Evolutionary conservation across 2,329 filamentous ascomycete genomes (phyloP).

Genomic region (Fusarium redolens): DNA sequence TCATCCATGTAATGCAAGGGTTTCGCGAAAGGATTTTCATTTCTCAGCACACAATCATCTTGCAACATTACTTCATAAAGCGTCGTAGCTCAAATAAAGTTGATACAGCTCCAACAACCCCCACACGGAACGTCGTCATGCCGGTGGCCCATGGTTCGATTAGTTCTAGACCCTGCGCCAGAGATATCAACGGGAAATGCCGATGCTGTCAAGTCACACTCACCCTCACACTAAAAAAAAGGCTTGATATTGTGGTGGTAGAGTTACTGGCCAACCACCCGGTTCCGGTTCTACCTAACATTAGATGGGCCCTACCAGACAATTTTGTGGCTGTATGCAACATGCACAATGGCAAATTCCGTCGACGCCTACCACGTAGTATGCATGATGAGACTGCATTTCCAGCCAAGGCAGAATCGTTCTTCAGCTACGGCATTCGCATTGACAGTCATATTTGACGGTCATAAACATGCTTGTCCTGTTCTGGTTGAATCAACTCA

Average conservation of each 20-base stretch:
- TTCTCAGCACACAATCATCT: neutral
- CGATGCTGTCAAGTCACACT: slow-evolving; percentile 18
- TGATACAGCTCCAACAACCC: slow-evolving; percentile 2
- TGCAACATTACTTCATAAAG: neutral
- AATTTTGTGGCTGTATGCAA: slow-evolving; percentile 10
- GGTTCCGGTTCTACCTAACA: slow-evolving; percentile 6
- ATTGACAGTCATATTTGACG: neutral
- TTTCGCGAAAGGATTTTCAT: neutral
- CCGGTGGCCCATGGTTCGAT: slow-evolving; percentile 8
- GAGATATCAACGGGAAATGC: slow-evolving; percentile 24
- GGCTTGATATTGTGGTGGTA: slow-evolving; percentile 29
- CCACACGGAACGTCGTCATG: slow-evolving; percentile 25
- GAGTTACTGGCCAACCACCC: slow-evolving; percentile 23
- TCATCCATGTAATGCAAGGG: neutral
- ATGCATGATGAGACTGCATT: slow-evolving; percentile 21
- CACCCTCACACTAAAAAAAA: slow-evolving; percentile 3
- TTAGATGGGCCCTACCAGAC: neutral
- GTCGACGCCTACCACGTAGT: slow-evolving; percentile 20
- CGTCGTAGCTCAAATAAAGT: slow-evolving; percentile 1
- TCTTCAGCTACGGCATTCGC: slow-evolving; percentile 1
- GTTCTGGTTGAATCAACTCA: neutral
- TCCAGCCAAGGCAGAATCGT: slow-evolving; percentile 28
- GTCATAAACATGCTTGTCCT: neutral
- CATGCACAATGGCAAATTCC: slow-evolving; percentile 22
- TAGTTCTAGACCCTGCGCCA: slow-evolving; percentile 12